phyloP scores from a whole-genome alignment of 108 stramenopile species.

The Craspedostauros australis region DNA sequence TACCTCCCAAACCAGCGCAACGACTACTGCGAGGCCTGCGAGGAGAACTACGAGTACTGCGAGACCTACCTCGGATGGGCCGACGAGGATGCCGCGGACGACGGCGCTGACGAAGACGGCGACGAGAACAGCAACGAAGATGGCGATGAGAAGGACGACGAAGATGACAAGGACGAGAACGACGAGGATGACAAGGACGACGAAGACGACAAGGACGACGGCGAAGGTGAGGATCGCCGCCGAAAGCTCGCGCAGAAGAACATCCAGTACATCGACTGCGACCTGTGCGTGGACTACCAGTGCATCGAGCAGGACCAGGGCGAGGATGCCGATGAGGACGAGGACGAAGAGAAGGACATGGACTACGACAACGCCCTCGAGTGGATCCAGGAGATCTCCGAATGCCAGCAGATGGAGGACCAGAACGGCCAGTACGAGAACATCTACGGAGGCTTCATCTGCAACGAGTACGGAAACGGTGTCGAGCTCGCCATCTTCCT shows the following conservation, averaged over 20 bases:
- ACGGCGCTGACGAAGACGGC: slow-evolving; percentile 6
- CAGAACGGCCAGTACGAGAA: slow-evolving; percentile 13
- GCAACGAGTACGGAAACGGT: slow-evolving; percentile 56
- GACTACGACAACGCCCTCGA: slow-evolving; percentile 39
- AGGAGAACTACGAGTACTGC: slow-evolving; percentile 45
- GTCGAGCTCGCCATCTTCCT: slow-evolving; percentile 65
- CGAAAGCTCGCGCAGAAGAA: slow-evolving; percentile 11
- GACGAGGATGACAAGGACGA: slow-evolving; percentile 13
- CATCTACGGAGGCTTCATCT: slow-evolving; percentile 52
- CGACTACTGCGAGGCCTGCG: slow-evolving; percentile 49
- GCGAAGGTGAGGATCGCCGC: slow-evolving; percentile 14
- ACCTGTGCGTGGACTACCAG: slow-evolving; percentile 41
- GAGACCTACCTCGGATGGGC: slow-evolving; percentile 18
- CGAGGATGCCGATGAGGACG: slow-evolving; percentile 16
- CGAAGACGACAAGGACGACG: slow-evolving; percentile 20
- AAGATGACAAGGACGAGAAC: slow-evolving; percentile 14
- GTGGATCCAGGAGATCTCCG: slow-evolving; percentile 34
- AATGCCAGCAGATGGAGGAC: slow-evolving; percentile 20
- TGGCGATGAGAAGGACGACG: slow-evolving; percentile 12
- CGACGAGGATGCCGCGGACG: slow-evolving; percentile 15
- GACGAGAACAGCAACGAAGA: slow-evolving; percentile 7
- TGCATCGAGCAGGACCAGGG: slow-evolving; percentile 28
- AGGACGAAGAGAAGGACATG: slow-evolving; percentile 15
- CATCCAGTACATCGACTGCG: slow-evolving; percentile 42
- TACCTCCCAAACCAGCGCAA: slow-evolving; percentile 36